A percentile compares a stretch with the other conserved stretches of the same genome.
Evolutionary conservation across 805 yeast species (phyloP).

Genomic region (Schwanniomyces yamadae): DNA sequence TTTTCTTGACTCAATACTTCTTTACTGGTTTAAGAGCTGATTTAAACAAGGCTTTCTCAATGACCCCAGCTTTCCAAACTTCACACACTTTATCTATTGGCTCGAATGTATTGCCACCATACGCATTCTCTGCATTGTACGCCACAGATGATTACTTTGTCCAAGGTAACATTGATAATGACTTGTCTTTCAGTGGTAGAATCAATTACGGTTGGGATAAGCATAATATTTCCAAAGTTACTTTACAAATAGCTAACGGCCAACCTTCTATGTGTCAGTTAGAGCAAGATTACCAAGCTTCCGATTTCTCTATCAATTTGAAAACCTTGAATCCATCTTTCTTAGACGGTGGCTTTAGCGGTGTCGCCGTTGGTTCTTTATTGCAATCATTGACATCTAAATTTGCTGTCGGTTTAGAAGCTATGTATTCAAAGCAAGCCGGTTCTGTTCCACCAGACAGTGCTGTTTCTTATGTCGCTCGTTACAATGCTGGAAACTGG

Average conservation of each 20-base stretch:
- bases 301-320: conserved; percentile 83
- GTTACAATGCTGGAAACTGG: conserved; percentile 89
- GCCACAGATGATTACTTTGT: conserved; percentile 82
- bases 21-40: conserved; percentile 97
- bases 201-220: conserved; percentile 88
- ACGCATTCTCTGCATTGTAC: conserved; percentile 85
- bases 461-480: conserved; percentile 83
- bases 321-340: conserved; percentile 89
- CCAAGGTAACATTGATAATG: conserved; percentile 92
- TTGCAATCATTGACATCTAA: conserved; percentile 85
- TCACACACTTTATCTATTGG: conserved; percentile 92
- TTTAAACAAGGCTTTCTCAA: conserved; percentile 83
- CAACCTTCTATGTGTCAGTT: conserved; percentile 94
- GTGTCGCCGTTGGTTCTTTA: conserved; percentile 88
- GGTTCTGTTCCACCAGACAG: conserved; percentile 78
- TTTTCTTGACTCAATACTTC: conserved; percentile 82
- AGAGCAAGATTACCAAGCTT: conserved; percentile 93
- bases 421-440: conserved; percentile 79
- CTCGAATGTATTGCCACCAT: conserved; percentile 80
- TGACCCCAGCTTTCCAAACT: conserved; percentile 95
- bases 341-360: conserved; percentile 68
- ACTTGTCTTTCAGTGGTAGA: conserved; percentile 81
- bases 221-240: conserved; percentile 73
- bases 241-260: conserved; percentile 81
- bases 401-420: conserved; percentile 87